Base-by-base conservation (phyloP, 345 rosid genomes). In the Citrus glauca region DNA sequence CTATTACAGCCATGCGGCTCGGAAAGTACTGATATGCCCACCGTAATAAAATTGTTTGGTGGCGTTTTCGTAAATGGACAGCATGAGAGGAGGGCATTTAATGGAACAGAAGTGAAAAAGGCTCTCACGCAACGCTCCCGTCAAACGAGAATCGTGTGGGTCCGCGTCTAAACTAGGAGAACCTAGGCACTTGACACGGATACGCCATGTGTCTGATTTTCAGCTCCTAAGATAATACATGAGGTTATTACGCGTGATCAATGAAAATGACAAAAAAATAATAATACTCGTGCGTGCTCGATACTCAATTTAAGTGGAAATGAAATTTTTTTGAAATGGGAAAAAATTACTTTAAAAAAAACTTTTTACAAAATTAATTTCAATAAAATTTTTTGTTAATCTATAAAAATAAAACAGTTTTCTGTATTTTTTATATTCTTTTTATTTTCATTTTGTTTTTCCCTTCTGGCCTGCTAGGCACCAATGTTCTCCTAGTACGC, bases 81-180 rank as follows among this genome's bases (percentile, higher is more conserved):
- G 45, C 56, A 11, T 37, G 64, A 27, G 11, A 9, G 4, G 81
- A 74, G 59, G 87, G 77, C 57, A 82, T 30, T 57, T 68, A 78
- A 75, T 82, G 79, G 78, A 68, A 73, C 27, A 72, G 69, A 80
- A 68, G 33, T 9, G 17, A 1, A 35, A 66, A 67, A 74, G 48
- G 83, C 82, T 53, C 57, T 4, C 1, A 53, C 50, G 50, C 3
- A 45, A 53, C 57, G 57, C 22, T 77, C 83, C 67, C 71, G 32
- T 77, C 76, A 71, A 74, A 80, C 78, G 82, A 77, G 81, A 86
- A 82, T 84, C 82, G 84, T 82, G 88, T 84, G 87, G 78, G 82
- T 53, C 84, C 53, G 66, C 42, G 37, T 68, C 69, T 59, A 22
- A 28, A 75, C 77, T 83, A 82, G 89, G 89, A 85, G 87, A 77